These are phyloP conservation scores for Westerdykella aurantiaca DNA, from an alignment of 2,329 filamentous ascomycete species.

Conservation along the genomic window DNA sequence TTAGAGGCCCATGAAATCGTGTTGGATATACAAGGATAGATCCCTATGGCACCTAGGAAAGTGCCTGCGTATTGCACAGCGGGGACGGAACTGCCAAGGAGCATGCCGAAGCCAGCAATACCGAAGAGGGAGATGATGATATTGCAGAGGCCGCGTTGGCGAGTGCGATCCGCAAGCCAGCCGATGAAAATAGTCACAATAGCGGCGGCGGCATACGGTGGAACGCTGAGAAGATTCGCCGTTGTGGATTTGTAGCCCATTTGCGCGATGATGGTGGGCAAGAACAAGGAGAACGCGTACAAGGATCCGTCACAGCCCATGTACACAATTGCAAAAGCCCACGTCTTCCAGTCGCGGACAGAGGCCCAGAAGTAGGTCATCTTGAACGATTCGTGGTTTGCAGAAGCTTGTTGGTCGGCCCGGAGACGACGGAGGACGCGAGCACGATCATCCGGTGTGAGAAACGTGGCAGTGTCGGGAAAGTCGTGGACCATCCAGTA, in stretches of 20 bases:
- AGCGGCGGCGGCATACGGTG: constrained; percentile 68
- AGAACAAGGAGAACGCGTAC: constrained; percentile 71
- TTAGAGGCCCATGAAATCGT: constrained; percentile 86
- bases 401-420: constrained; percentile 67
- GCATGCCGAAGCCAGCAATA: constrained; percentile 72
- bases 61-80: constrained; percentile 74
- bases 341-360: constrained; percentile 81
- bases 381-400: constrained; percentile 68
- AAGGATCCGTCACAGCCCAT: constrained; percentile 67
- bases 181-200: constrained; percentile 64
- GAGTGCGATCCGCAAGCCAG: constrained; percentile 69
- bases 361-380: constrained; percentile 66
- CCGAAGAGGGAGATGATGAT: constrained; percentile 64
- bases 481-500: constrained; percentile 79
- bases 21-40: constrained; percentile 82
- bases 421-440: constrained; percentile 67
- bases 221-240: constrained; percentile 68
- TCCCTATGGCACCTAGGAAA: constrained; percentile 79
- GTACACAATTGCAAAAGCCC: constrained; percentile 66
- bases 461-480: constrained; percentile 68
- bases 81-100: constrained; percentile 59
- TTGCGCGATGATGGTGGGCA: constrained; percentile 69
- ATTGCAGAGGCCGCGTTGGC: constrained; percentile 73
- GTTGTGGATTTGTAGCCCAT: constrained; percentile 54
- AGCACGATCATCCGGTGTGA: constrained; percentile 62